Evolutionary conservation across 441 rosid species (phyloP), one percentile per base, ranked within the genome.

Genomic region (Francoa sonchifolia): DNA sequence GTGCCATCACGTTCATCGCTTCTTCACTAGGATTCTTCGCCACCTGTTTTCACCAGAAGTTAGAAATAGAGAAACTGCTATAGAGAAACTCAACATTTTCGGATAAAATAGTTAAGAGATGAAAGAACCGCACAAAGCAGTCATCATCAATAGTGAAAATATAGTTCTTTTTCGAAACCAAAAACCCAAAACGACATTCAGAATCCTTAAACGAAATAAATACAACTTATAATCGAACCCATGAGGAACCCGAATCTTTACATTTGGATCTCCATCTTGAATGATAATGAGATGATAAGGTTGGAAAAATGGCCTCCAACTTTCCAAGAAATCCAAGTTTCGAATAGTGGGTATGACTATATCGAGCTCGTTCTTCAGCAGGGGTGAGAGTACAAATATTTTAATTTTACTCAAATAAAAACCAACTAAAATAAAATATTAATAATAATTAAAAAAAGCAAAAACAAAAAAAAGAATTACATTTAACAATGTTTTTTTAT

Each of bases 101-200:
- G n/a, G n/a, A n/a, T n/a, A n/a, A n/a, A 15, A 38, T 1, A 28
- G 15, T 14, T 15, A 6, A 20, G 14, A 29, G 14, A 7, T 5
- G 1, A 5, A n/a, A 8, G 6, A n/a, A 21, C 69, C 43, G n/a
- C 33, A 64, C 69, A 48, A 64, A 64, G 52, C 69, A 64, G 35
- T 64, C 69, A 3, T 59, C 69, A 9, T 64, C 69, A 13, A 64
- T 59, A 42, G 69, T 64, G 58, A 44, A 64, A 44, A 59, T 54
- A 14, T 64, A 59, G 50, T 59, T 59, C 69, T 50, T 64, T 51
- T 55, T 64, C 38, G 69, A 55, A 23, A 64, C 55, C 69, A 64
- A 36, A 46, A 54, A 64, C 4, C 65, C 69, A 14, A 64, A 64
- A 56, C 69, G 58, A 17, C 65, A 64, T 10, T 65, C 62, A 1